Conservation (phyloP, 768 basidiomycete species). For the Xerocomellus intermedius region DNA sequence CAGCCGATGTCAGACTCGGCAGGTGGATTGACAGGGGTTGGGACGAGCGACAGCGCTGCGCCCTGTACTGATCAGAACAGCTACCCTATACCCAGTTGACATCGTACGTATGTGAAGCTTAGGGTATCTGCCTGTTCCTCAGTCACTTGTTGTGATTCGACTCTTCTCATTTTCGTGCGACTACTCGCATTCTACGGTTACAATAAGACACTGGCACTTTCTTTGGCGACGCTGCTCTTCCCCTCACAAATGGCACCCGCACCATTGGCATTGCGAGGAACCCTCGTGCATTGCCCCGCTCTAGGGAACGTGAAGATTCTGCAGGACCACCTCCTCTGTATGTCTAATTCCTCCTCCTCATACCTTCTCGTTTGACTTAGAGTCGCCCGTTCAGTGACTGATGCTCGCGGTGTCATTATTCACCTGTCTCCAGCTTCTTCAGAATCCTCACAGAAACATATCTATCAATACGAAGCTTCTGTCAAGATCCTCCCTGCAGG, state of each 20-base stretch:
- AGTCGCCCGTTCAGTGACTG: slow-evolving; percentile 25
- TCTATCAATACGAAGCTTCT: slow-evolving; percentile 20
- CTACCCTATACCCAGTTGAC: too few species aligned
- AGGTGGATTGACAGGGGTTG: too few species aligned
- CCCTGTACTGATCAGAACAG: too few species aligned
- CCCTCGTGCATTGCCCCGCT: slow-evolving; percentile 55
- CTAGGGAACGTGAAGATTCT: slow-evolving; percentile 56
- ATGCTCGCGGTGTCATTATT: slow-evolving; percentile 47
- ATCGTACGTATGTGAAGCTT: too few species aligned
- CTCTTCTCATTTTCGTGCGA: too few species aligned
- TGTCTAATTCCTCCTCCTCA: background rate
- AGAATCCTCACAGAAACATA: slow-evolving; percentile 34
- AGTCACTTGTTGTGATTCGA: too few species aligned
- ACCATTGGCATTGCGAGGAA: slow-evolving; percentile 40
- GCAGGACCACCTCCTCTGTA: slow-evolving; percentile 55
- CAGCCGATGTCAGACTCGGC: too few species aligned
- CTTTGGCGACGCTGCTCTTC: too few species aligned
- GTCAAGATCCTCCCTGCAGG: slow-evolving; percentile 43
- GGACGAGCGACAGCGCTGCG: too few species aligned
- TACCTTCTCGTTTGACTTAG: slow-evolving; percentile 2
- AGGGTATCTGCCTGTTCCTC: too few species aligned
- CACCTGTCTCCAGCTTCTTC: slow-evolving; percentile 44
- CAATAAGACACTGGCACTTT: too few species aligned
- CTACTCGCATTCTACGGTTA: too few species aligned
- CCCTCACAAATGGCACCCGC: slow-evolving; percentile 7